Evolutionary conservation across 2,329 filamentous ascomycete species (phyloP).

Genomic region (Nemania sp.): DNA sequence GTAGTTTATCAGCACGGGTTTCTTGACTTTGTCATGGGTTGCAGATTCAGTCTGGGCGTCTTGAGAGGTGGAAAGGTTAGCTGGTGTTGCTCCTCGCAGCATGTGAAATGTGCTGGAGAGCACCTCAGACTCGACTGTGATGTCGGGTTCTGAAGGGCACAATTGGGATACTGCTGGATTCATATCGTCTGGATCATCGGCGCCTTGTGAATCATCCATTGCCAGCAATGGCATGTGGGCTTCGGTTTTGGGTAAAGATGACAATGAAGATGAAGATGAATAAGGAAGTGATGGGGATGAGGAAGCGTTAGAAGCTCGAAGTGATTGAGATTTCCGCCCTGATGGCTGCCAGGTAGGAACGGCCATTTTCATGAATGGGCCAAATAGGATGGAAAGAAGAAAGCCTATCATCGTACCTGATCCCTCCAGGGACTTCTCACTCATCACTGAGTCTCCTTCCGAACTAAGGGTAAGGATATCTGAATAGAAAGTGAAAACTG

Average conservation of each 20-base stretch:
- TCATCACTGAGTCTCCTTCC: conserved; percentile 92
- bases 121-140: conserved; percentile 17
- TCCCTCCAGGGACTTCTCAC: conserved; percentile 88
- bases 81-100: conserved; percentile 28
- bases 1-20: conserved; percentile 66
- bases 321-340: conserved; percentile 24
- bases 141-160: conserved; percentile 21
- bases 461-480: conserved; percentile 86
- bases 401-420: conserved; percentile 80
- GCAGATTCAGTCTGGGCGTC: conserved; percentile 38
- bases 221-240: conserved; percentile 18
- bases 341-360: conserved; percentile 50
- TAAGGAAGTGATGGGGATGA: conserved; percentile 24
- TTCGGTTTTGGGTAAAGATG: conserved; percentile 24
- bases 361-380: conserved; percentile 73
- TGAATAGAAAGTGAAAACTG: conserved; percentile 89
- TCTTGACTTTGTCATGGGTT: conserved; percentile 46
- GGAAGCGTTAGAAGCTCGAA: conserved; percentile 19
- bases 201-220: conserved; percentile 19
- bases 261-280: conserved; percentile 25
- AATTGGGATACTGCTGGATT: conserved; percentile 26
- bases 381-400: conserved; percentile 75
- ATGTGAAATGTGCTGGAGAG: conserved; percentile 24
- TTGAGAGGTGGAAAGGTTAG: conserved; percentile 32
- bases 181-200: conserved; percentile 29